Evolutionary conservation across 768 basidiomycete genomes (phyloP).

Genomic region (Tylopilus felleus): DNA sequence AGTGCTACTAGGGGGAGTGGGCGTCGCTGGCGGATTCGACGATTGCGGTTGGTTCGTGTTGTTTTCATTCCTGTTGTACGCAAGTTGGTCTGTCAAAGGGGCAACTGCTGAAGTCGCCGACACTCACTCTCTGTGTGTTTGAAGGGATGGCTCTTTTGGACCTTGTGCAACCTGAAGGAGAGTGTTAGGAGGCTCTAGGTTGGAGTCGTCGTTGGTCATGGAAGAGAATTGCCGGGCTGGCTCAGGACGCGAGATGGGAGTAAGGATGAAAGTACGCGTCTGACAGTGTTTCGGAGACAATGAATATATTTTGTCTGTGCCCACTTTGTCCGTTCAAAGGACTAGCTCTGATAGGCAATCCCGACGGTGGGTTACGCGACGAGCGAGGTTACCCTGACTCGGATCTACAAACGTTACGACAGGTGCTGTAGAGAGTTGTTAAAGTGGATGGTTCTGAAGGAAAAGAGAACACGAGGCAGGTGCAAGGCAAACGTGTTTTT

Average conservation of each 20-base stretch:
- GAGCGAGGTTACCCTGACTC: too few relatives aligned
- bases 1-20: neutral
- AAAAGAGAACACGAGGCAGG: constrained; percentile 7
- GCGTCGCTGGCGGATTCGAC: constrained; percentile 2
- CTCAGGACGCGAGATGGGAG: neutral
- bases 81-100: neutral
- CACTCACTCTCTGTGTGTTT: constrained; percentile 12
- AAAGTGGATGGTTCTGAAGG: neutral
- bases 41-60: neutral
- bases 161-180: constrained; percentile 16
- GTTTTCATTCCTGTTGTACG: constrained; percentile 2
- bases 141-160: neutral
- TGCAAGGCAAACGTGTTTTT: neutral
- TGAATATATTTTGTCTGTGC: too few relatives aligned
- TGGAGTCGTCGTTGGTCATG: constrained; percentile 9
- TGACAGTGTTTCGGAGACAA: neutral
- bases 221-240: too few relatives aligned
- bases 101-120: neutral
- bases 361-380: too few relatives aligned
- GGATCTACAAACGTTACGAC: too few relatives aligned
- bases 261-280: neutral
- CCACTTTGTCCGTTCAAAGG: too few relatives aligned
- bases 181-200: neutral
- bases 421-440: too few relatives aligned
- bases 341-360: too few relatives aligned